Base-by-base conservation (phyloP, 2,329 filamentous ascomycete genomes). In the Ophiostoma novo-ulmi region DNA sequence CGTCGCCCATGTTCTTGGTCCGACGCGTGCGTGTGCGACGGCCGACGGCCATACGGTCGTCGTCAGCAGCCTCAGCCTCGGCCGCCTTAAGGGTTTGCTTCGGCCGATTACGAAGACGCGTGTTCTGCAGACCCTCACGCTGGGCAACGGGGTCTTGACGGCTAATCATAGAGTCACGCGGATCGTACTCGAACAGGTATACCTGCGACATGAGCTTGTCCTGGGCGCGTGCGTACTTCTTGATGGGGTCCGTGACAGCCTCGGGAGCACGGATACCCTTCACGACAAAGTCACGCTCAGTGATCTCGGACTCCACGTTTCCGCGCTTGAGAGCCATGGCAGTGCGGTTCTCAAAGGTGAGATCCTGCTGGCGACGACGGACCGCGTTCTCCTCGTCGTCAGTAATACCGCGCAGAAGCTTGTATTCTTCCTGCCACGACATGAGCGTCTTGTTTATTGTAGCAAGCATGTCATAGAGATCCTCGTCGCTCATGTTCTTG, bases 171-270 rank as follows among this genome's bases (percentile, higher is more conserved):
- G 82, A 83, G 2, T 84, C 82, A 69, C 87, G 84, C 11, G 84
- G 81, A 74, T 89, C 87, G 74, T 88, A 87, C 72, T 88, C 85
- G 74, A 89, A 88, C 20, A 85, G 84, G 75, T 89, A 89, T 1
- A 83, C 81, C 72, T 85, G 81, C 8, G 87, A 86, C 82, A 87
- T 85, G 72, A 88, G 80, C 70, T 81, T 81, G 78, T 89, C 86
- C 76, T 89, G 84, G 69, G 81, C 76, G 70, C 77, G 76, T 61
- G 77, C 75, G 72, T 85, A 83, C 5, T 82, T 80, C 63, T 85
- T 81, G 35, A 81, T 79, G 0, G 81, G 81, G 70, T 84, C 83
- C 39, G 78, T 80, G n/a, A 77, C 75, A 63, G 80, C 77, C 55
- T 80, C 79, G 66, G 81, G 80, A 22, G 84, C 81, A 67, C 82